Evolutionary conservation across 352 stramenopile species (phyloP).

Genomic region (Elongisporangium senticosum): DNA sequence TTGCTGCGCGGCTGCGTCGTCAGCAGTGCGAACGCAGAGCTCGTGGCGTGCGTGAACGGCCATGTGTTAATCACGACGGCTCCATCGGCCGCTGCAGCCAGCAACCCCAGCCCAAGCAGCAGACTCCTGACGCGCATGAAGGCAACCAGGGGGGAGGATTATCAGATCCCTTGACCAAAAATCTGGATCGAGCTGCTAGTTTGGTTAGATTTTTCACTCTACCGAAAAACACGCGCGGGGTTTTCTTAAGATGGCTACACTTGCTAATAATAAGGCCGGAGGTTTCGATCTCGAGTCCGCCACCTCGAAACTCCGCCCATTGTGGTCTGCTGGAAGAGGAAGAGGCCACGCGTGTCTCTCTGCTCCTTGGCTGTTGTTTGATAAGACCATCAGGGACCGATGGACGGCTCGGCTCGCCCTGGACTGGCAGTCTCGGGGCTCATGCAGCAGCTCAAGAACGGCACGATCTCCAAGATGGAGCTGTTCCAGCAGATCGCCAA

Average conservation of each 20-base stretch:
- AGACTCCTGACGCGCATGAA: neutral
- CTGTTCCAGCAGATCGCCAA: constrained; percentile 80
- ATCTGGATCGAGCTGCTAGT: neutral
- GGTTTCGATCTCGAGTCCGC: neutral
- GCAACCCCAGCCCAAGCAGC: neutral
- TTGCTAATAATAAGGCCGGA: neutral
- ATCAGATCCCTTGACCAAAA: neutral
- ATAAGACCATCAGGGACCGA: neutral
- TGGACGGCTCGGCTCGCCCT: neutral
- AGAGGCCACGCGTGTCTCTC: neutral
- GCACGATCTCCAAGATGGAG: constrained; percentile 82
- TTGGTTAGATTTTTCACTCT: neutral
- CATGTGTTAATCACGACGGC: constrained; percentile 82
- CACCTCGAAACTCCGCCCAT: too few species aligned
- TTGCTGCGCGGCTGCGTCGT: constrained; percentile 3
- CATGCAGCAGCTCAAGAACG: constrained; percentile 81
- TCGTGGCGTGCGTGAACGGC: constrained; percentile 71
- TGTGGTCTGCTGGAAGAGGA: neutral
- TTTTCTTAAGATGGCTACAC: neutral
- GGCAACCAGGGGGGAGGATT: neutral
- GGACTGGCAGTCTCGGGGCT: constrained; percentile 47
- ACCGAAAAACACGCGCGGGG: too few species aligned
- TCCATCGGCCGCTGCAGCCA: constrained; percentile 1
- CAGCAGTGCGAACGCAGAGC: constrained; percentile 51
- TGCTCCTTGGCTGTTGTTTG: neutral